Base-by-base conservation (phyloP, 1,139 yeast genomes). In the Taiozyma sp. region DNA sequence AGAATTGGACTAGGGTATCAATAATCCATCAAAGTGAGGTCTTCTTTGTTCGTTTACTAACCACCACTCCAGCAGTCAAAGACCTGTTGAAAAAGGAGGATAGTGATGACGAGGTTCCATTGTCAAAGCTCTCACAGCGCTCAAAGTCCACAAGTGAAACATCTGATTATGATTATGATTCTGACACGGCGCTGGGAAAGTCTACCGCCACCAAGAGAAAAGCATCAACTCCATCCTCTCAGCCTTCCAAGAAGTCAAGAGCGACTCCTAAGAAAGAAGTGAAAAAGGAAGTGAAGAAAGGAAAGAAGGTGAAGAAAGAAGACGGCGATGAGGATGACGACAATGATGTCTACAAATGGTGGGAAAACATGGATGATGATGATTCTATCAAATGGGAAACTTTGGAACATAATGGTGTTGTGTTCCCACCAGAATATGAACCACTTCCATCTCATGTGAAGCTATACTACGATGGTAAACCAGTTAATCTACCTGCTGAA, bases 371-470 rank as follows among this genome's bases (percentile, higher is more conserved):
- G 46, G 77, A 76, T 45, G 83, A 84, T 48, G 90, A 89, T 62
- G 93, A 85, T 19, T 80, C 85, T 46, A 75, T 84, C 52, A 88
- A 89, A 65, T 93, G 98, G 99, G 84, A 80, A 42, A 77, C 91
- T 2, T 72, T 93, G 50, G 89, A 81, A 55, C 98, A 93, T 66
- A 83, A 80, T 60, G 99, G 98, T 60, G 97, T 93, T 11, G 70
- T 91, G 46, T 91, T 93, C 62, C 98, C 99, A 3, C 97, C 98
- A 1, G 85, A 81, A 10, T 91, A 93, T 68, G 90, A 85, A 63
- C 91, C 95, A 11, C 70, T 93, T 43, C 98, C 98, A 0, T 72
- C 80, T n/a, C 78, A 80, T 60, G 87, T 90, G 45, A 88, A 86
- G 63, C 65, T 93, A 52, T 76, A 80, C 55, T 91, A 91, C 63